phyloP scores from a whole-genome alignment of 495 filamentous ascomycete genomes.

The Penicillium antarcticum region DNA sequence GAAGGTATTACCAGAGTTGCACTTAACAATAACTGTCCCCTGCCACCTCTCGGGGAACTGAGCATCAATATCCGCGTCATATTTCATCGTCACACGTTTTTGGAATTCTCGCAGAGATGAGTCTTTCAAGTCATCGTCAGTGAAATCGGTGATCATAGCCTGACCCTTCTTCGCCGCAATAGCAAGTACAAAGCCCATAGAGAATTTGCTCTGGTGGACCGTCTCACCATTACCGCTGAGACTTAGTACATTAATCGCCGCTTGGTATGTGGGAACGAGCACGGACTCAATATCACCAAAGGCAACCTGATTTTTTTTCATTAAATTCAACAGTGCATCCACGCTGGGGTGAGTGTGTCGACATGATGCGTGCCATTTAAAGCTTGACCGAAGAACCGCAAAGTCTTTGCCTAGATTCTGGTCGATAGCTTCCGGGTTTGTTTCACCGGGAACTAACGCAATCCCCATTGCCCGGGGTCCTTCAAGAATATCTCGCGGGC shows the following conservation, averaged over 20 bases:
- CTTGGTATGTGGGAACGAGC: slow-evolving; percentile 27
- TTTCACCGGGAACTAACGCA: slow-evolving; percentile 23
- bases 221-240: slow-evolving; percentile 28
- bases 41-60: slow-evolving; percentile 31
- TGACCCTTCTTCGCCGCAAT: slow-evolving; percentile 33
- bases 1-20: slow-evolving; percentile 23
- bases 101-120: slow-evolving; percentile 25
- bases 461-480: slow-evolving; percentile 32
- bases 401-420: slow-evolving; percentile 23
- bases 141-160: slow-evolving; percentile 36
- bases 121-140: slow-evolving; percentile 27
- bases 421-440: slow-evolving; percentile 28
- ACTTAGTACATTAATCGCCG: slow-evolving; percentile 31
- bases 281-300: slow-evolving; percentile 33
- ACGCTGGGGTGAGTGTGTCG: slow-evolving; percentile 36
- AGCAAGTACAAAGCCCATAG: slow-evolving; percentile 39
- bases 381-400: slow-evolving; percentile 28
- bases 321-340: slow-evolving; percentile 29
- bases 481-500: slow-evolving; percentile 34
- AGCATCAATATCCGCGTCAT: slow-evolving; percentile 27
- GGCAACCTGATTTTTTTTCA: slow-evolving; percentile 23
- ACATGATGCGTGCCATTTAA: slow-evolving; percentile 39
- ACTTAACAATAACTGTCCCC: slow-evolving; percentile 28
- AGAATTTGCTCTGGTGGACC: slow-evolving; percentile 39
- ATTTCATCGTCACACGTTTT: slow-evolving; percentile 26